phyloP scores from a whole-genome alignment of 805 yeast species.

The Spathaspora arborariae region DNA sequence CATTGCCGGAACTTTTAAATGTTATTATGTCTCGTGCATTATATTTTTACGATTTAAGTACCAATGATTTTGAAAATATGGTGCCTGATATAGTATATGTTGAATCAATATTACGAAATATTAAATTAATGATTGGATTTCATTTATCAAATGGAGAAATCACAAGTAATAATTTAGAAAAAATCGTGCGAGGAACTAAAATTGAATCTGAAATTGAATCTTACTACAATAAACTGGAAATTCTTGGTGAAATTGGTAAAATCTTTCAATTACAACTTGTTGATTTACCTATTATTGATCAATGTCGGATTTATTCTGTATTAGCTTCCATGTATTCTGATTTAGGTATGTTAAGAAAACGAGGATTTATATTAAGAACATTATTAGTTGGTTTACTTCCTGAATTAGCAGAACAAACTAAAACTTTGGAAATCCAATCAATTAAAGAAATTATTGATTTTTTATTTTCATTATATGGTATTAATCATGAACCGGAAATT shows the following conservation, averaged over 20 bases:
- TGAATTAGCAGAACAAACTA: constrained; percentile 20
- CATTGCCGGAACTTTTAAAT: constrained; percentile 31
- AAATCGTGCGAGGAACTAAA: not conserved
- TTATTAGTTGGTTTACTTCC: constrained; percentile 52
- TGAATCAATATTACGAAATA: constrained; percentile 63
- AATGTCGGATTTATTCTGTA: constrained; percentile 59
- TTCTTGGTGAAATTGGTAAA: constrained; percentile 36
- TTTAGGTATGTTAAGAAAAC: constrained; percentile 61
- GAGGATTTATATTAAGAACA: constrained; percentile 65
- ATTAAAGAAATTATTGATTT: constrained; percentile 44
- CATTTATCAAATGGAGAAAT: constrained; percentile 46
- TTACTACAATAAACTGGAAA: constrained; percentile 28
- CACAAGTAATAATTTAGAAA: constrained; percentile 33
- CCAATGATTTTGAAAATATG: constrained; percentile 60
- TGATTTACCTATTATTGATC: constrained; percentile 44
- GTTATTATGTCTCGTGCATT: constrained; percentile 25
- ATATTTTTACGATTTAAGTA: constrained; percentile 39
- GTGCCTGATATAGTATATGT: constrained; percentile 80
- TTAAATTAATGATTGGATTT: constrained; percentile 55
- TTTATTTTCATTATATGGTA: constrained; percentile 52
- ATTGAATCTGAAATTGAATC: constrained; percentile 1
- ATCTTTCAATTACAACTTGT: constrained; percentile 32
- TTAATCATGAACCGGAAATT: constrained; percentile 36
- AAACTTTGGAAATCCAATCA: constrained; percentile 8
- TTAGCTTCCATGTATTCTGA: constrained; percentile 62